These are phyloP conservation scores for Nicotiana benthamiana DNA, from an alignment of 257 asterid genomes.

Conservation along the genomic window DNA sequence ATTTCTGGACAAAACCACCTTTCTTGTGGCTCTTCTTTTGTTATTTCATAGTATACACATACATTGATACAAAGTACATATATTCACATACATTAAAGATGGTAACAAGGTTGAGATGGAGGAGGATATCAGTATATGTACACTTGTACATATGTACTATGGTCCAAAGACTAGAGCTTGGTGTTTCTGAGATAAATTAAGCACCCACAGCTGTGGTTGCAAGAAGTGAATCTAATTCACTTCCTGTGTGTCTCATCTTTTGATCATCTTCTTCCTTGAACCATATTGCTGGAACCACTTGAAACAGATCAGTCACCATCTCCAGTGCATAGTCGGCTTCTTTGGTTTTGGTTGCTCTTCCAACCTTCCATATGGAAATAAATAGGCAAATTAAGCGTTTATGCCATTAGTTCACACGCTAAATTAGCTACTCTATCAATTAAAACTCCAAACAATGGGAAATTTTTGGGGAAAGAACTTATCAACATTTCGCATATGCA, in stretches of 20 bases:
- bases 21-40: background rate
- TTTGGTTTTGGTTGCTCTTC: slow-evolving; percentile 41
- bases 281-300: slow-evolving; percentile 77
- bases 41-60: background rate
- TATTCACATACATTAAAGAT: background rate
- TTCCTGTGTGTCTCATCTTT: slow-evolving; percentile 22
- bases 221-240: slow-evolving; percentile 43
- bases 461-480: too few species aligned
- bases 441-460: too few species aligned
- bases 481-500: too few species aligned
- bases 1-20: background rate
- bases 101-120: background rate
- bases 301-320: slow-evolving; percentile 32
- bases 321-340: slow-evolving; percentile 77
- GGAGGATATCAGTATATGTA: background rate
- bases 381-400: background rate
- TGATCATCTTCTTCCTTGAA: slow-evolving; percentile 20
- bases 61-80: too few species aligned
- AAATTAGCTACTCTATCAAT: too few species aligned
- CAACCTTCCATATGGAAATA: slow-evolving; percentile 36
- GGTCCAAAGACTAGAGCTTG: background rate
- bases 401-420: too few species aligned
- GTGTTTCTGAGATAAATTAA: slow-evolving; percentile 16
- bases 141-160: background rate
- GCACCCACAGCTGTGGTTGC: slow-evolving; percentile 59